A percentile compares a stretch with the other conserved stretches of the same genome.
Conservation (phyloP, 306 rosid genomes). For the Potentilla sterilis region DNA sequence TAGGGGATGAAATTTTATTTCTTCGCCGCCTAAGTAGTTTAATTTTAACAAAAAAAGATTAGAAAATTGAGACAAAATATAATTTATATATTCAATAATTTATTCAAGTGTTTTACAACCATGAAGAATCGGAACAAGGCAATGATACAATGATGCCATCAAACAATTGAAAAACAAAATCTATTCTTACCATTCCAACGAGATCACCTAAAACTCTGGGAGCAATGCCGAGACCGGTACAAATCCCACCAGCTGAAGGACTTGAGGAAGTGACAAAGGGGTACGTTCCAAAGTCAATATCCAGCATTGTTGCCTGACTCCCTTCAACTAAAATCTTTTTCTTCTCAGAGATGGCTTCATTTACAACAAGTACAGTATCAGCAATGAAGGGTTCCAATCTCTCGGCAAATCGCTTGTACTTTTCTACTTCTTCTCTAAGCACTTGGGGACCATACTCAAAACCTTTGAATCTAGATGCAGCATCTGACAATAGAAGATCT, state of each 20-base stretch:
- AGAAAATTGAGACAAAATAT: too few relatives aligned
- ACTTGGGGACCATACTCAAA: conserved; percentile 67
- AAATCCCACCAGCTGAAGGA: conserved; percentile 97
- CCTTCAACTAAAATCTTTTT: conserved; percentile 95
- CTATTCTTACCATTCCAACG: conserved; percentile 84
- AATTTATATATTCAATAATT: too few relatives aligned
- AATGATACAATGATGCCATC: not conserved
- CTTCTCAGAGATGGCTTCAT: conserved; percentile 70
- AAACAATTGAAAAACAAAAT: not conserved
- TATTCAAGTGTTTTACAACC: not conserved
- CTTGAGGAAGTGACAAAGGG: conserved; percentile 98
- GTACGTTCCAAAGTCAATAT: conserved; percentile 94
- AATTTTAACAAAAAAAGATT: too few relatives aligned
- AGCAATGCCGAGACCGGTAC: conserved; percentile 96
- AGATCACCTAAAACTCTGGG: conserved; percentile 90
- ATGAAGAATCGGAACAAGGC: not conserved
- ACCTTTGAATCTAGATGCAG: conserved; percentile 70
- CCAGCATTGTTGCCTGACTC: conserved; percentile 96
- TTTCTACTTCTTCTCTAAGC: conserved; percentile 80
- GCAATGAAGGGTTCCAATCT: conserved; percentile 88
- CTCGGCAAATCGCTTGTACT: conserved; percentile 85
- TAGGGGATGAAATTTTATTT: too few relatives aligned
- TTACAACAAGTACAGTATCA: conserved; percentile 76
- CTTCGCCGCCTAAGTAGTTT: too few relatives aligned
- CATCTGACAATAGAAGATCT: conserved; percentile 72